Base-by-base conservation (phyloP, 441 rosid genomes). In the Melastoma candidum region DNA sequence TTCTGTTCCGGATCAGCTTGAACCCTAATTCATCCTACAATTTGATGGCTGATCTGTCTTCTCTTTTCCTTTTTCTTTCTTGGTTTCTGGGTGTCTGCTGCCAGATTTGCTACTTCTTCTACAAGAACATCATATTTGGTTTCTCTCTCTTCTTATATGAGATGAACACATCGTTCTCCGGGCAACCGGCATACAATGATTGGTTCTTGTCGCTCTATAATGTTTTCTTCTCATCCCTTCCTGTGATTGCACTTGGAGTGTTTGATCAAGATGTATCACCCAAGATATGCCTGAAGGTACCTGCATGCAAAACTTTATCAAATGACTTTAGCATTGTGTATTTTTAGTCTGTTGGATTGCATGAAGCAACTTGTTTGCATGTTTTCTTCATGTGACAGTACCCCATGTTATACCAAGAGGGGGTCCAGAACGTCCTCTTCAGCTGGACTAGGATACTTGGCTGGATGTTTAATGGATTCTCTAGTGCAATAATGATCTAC, bases 81-180 rank as follows among this genome's bases (percentile, higher is more conserved):
- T 39, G 12, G 27, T 9, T 7, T 14, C 9, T 58, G 6, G 0
- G 47, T 39, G 44, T 58, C 48, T 41, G 29, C 10, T 24, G 9
- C 46, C 61, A 58, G 61, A 41, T 58, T 29, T 58, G 62, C 62
- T 58, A 48, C 62, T 58, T 58, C 45, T 24, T 58, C 48, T 58
- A 48, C 62, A 58, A 58, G 62, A 58, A 49, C 54, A 12, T 58
- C 7, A 1, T 50, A 10, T 58, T 58, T 12, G 62, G 62, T 41
- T 49, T 49, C 62, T 58, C 62, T 5, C 47, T 58, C 47, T 58
- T 58, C 48, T 49, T 58, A 39, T 58, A 58, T 10, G 62, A 58
- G 44, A 51, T 44, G 14, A 45, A 49, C 36, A 11, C 63, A 0
- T 44, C 56, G 5, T 59, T 59, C 45, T 59, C 63, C 1, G 63